These are phyloP conservation scores for Cutaneotrichosporon curvatum DNA, from an alignment of 1,284 basidiomycete species.

Conservation along the genomic window DNA sequence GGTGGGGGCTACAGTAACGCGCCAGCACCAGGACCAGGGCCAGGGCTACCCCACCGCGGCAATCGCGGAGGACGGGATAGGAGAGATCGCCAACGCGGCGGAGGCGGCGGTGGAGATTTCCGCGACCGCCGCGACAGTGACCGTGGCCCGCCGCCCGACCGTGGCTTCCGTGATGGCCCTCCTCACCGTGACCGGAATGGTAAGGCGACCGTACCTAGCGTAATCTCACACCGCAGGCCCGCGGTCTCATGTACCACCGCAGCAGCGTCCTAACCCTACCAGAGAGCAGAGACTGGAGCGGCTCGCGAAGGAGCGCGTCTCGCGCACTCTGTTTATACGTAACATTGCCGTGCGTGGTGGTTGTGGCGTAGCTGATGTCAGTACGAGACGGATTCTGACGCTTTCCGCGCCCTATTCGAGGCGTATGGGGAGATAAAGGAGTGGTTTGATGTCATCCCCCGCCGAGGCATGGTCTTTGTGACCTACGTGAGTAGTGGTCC, in stretches of 20 bases:
- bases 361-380: slow-evolving; percentile 37
- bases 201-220: not conserved
- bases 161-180: not conserved
- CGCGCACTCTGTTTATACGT: slow-evolving; percentile 90
- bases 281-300: slow-evolving; percentile 11
- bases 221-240: not conserved
- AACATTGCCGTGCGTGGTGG: slow-evolving; percentile 74
- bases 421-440: slow-evolving; percentile 91
- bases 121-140: not conserved
- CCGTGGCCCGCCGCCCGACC: not conserved
- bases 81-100: slow-evolving; percentile 50
- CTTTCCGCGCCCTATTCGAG: slow-evolving; percentile 78
- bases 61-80: slow-evolving; percentile 5
- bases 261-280: slow-evolving; percentile 2
- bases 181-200: not conserved
- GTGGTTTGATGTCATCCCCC: slow-evolving; percentile 89
- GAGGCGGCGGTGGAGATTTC: slow-evolving; percentile 48
- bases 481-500: slow-evolving; percentile 69
- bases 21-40: too few species aligned
- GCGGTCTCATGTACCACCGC: not conserved
- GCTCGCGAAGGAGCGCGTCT: slow-evolving; percentile 62
- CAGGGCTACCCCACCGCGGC: not conserved
- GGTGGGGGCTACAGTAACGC: slow-evolving; percentile 6
- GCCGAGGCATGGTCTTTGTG: slow-evolving; percentile 93
- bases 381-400: slow-evolving; percentile 83